Percentiles rank a stretch among this genome's conserved stretches.
Conservation (phyloP, 139 green algal species). For the Gonium pectorale region DNA sequence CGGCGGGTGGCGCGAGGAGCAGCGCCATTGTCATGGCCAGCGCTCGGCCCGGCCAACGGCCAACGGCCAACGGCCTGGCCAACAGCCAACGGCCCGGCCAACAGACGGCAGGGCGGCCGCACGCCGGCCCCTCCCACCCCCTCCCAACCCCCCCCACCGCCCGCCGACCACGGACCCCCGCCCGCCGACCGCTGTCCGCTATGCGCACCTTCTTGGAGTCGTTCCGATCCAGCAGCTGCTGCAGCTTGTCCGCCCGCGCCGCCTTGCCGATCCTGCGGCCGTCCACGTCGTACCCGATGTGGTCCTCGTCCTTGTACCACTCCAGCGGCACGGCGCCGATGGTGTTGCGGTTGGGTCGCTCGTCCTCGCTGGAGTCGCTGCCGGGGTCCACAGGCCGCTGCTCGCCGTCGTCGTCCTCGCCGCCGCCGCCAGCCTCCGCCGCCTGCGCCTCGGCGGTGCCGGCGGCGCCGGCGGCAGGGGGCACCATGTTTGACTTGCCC, state of each 20-base stretch:
- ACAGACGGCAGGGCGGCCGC: no score
- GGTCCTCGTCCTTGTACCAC: slow-evolving; percentile 97
- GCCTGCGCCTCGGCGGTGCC: neutral
- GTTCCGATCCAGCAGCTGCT: slow-evolving; percentile 77
- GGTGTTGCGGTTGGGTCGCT: slow-evolving; percentile 88
- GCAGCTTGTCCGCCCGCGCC: slow-evolving; percentile 78
- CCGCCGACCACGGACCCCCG: no score
- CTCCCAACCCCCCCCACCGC: neutral
- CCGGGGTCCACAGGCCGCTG: slow-evolving; percentile 60
- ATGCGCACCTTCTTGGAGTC: slow-evolving; percentile 66
- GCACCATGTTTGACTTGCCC: slow-evolving; percentile 5
- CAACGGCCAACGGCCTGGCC: no score
- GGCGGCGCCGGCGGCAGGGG: neutral
- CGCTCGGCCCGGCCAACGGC: no score
- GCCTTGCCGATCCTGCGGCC: slow-evolving; percentile 76
- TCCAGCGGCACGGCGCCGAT: slow-evolving; percentile 91
- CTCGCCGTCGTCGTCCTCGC: neutral
- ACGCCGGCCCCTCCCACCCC: neutral
- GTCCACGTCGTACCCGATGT: slow-evolving; percentile 95
- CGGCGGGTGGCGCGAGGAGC: no score
- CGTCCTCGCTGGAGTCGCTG: slow-evolving; percentile 95
- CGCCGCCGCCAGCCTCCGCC: neutral
- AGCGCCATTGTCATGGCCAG: no score
- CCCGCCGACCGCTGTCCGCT: neutral
- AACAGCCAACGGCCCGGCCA: no score